Conservation (phyloP, 805 yeast genomes). For the Blastobotrys americana region DNA sequence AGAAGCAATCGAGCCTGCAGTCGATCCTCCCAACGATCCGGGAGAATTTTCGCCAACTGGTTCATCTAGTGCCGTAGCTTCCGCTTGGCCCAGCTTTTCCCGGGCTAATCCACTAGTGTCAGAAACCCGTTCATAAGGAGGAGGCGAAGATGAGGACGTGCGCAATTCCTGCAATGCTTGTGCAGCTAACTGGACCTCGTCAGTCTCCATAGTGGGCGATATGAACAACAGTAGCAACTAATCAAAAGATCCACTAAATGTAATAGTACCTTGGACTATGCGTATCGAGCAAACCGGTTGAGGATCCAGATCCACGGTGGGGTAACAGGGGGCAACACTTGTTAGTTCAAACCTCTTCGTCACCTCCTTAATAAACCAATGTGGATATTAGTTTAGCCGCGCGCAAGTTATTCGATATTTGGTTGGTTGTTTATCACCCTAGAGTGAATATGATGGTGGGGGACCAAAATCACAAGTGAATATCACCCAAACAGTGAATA, state of each 20-base stretch:
- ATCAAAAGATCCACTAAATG: too few species aligned
- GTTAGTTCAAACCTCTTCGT: neutral
- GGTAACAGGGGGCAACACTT: too few species aligned
- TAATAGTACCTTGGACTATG: too few species aligned
- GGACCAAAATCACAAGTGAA: neutral
- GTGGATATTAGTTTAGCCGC: neutral
- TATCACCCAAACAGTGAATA: too few species aligned
- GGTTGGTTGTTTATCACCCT: neutral
- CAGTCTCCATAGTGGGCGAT: neutral
- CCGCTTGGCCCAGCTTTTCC: neutral
- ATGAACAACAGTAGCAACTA: too few species aligned
- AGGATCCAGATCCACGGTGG: too few species aligned
- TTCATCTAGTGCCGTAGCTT: neutral
- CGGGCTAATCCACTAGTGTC: neutral
- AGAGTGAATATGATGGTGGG: neutral
- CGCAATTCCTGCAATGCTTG: conserved; percentile 26
- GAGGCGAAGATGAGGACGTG: conserved; percentile 11
- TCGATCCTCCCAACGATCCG: neutral
- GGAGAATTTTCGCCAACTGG: neutral
- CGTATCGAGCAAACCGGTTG: too few species aligned
- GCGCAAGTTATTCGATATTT: too few species aligned
- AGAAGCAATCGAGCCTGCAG: conserved; percentile 3
- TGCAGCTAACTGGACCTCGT: conserved; percentile 25
- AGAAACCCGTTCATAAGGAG: neutral
- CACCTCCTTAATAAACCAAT: neutral